Conservation (phyloP, 257 asterid genomes). For the Solanum infundibuliforme region DNA sequence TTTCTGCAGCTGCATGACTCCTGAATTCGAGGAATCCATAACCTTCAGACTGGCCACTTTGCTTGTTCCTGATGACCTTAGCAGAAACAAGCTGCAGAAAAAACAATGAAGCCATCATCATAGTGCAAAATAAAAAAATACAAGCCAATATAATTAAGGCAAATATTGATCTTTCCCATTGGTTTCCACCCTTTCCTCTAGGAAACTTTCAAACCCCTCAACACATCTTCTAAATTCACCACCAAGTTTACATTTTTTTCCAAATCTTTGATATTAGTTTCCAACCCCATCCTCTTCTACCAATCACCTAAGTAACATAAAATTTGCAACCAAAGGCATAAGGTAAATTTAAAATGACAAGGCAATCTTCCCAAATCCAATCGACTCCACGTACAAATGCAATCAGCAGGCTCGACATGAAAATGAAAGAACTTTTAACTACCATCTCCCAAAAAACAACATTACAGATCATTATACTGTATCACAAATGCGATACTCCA, state of each 20-base stretch:
- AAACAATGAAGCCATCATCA: background rate
- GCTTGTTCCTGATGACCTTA: slow-evolving; percentile 69
- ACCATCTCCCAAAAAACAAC: background rate
- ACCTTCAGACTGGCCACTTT: slow-evolving; percentile 65
- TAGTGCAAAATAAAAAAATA: background rate
- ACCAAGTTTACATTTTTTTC: background rate
- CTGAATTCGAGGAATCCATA: slow-evolving; percentile 83
- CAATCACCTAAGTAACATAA: background rate
- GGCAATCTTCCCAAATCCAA: background rate
- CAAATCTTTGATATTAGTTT: background rate
- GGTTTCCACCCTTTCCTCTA: background rate
- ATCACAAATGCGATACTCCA: background rate
- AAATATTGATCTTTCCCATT: background rate
- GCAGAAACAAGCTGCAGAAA: slow-evolving; percentile 47
- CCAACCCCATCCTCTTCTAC: too few relatives aligned
- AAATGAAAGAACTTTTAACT: background rate
- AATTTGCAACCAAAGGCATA: background rate
- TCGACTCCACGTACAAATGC: background rate
- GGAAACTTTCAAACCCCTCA: background rate
- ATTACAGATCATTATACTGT: background rate
- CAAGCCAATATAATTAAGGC: background rate
- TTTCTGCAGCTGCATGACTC: slow-evolving; percentile 59
- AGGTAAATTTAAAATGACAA: background rate
- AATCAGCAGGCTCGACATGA: background rate
- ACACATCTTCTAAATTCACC: background rate